phyloP scores from a whole-genome alignment of 2,329 filamentous ascomycete genomes.

The Reticulascus tulasneorum region DNA sequence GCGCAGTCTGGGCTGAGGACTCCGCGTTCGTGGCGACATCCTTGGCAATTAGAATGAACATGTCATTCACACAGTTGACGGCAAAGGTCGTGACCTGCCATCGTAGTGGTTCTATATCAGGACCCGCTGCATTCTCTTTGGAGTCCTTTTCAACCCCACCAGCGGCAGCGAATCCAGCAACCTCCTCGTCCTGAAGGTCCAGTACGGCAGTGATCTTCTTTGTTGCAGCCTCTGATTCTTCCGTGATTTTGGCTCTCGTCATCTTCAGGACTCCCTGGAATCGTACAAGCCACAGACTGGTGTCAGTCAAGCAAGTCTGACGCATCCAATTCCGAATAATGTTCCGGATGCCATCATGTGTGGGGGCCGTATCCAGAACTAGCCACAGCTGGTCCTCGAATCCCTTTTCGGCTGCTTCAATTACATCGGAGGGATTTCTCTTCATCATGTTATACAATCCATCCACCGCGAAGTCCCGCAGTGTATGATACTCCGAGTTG shows the following conservation, averaged over 20 bases:
- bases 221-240: conserved; percentile 41
- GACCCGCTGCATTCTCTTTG: conserved; percentile 40
- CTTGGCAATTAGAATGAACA: conserved; percentile 74
- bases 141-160: conserved; percentile 49
- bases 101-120: conserved; percentile 80
- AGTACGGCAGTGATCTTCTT: conserved; percentile 48
- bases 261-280: conserved; percentile 88
- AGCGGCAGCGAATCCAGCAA: conserved; percentile 81
- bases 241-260: conserved; percentile 65
- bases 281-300: conserved; percentile 78
- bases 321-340: conserved; percentile 91
- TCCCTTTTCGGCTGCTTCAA: conserved; percentile 68
- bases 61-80: conserved; percentile 80
- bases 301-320: conserved; percentile 79
- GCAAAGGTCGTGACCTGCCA: conserved; percentile 97
- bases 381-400: conserved; percentile 93
- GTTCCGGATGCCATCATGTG: conserved; percentile 76
- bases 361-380: conserved; percentile 71
- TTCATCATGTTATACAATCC: conserved; percentile 96
- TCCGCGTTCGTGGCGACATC: conserved; percentile 75
- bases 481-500: conserved; percentile 60
- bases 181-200: conserved; percentile 94
- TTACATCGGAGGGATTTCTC: conserved; percentile 77
- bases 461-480: conserved; percentile 78
- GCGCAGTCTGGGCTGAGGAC: conserved; percentile 69